Conservation (phyloP, 805 yeast species). For the Kodamaea laetipori region DNA sequence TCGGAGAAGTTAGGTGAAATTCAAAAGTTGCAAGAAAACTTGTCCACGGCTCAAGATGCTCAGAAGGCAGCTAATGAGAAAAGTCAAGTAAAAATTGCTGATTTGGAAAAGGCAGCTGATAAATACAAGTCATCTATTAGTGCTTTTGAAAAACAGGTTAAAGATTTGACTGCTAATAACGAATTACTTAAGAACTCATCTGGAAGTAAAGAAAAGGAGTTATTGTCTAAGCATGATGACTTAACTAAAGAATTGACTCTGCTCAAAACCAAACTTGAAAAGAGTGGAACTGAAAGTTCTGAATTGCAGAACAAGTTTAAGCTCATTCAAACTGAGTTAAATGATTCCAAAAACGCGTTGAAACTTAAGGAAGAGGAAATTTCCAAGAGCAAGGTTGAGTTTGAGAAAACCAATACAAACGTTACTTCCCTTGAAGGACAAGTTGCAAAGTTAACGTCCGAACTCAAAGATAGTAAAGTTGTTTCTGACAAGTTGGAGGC, state of each 20-base stretch:
- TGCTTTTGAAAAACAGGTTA: not conserved
- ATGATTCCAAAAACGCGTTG: not conserved
- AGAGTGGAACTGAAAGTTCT: not conserved
- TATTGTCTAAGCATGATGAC: not conserved
- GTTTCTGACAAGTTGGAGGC: not conserved
- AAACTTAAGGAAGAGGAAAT: too few relatives aligned
- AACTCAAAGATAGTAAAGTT: slow-evolving; percentile 3
- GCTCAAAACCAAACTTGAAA: not conserved
- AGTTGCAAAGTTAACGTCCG: not conserved
- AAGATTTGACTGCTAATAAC: slow-evolving; percentile 1
- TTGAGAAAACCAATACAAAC: too few relatives aligned
- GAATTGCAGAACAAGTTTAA: not conserved
- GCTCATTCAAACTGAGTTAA: not conserved
- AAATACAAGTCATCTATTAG: not conserved
- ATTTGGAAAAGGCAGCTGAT: not conserved
- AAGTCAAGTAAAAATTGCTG: not conserved
- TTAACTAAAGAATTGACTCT: not conserved
- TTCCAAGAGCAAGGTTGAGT: too few relatives aligned
- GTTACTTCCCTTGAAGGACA: not conserved
- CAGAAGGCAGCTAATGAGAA: not conserved
- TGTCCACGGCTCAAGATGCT: slow-evolving; percentile 2
- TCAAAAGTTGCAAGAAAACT: slow-evolving; percentile 5
- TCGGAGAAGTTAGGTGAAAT: slow-evolving; percentile 1
- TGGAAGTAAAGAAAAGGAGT: slow-evolving; percentile 1
- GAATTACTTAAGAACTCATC: slow-evolving; percentile 5